phyloP scores from a whole-genome alignment of 202 grass and related monocot species.

The Eragrostis tef region DNA sequence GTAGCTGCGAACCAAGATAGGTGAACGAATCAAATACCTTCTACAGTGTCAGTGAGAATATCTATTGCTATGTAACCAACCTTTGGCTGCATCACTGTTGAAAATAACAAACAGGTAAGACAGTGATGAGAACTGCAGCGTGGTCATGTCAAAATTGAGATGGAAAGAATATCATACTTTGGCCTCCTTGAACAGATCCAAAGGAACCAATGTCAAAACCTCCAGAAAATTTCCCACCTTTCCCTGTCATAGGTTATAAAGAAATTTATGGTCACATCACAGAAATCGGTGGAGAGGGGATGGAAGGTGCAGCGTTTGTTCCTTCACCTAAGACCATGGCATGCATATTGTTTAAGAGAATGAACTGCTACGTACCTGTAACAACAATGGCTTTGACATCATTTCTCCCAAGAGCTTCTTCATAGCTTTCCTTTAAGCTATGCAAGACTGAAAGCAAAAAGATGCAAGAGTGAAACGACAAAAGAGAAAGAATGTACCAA shows the following conservation, averaged over 20 bases:
- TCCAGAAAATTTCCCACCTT: constrained; percentile 72
- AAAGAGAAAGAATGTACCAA: background rate
- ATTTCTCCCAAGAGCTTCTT: constrained; percentile 66
- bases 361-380: constrained; percentile 56
- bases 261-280: background rate
- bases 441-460: constrained; percentile 56
- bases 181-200: constrained; percentile 61
- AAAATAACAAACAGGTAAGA: constrained; percentile 24
- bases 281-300: constrained; percentile 5
- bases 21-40: constrained; percentile 62
- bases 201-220: constrained; percentile 80
- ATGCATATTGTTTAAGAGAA: constrained; percentile 29
- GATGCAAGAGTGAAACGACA: constrained; percentile 19
- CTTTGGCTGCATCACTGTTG: constrained; percentile 60
- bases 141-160: background rate
- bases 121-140: constrained; percentile 19
- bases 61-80: constrained; percentile 72
- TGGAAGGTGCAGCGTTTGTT: background rate
- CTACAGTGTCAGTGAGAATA: constrained; percentile 68
- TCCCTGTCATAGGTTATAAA: constrained; percentile 56
- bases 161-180: constrained; percentile 48
- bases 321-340: background rate
- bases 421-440: constrained; percentile 71
- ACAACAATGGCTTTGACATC: constrained; percentile 93
- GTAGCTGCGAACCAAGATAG: background rate